Evolutionary conservation across 2,329 filamentous ascomycete species (phyloP).

Genomic region (Biscogniauxia marginata): DNA sequence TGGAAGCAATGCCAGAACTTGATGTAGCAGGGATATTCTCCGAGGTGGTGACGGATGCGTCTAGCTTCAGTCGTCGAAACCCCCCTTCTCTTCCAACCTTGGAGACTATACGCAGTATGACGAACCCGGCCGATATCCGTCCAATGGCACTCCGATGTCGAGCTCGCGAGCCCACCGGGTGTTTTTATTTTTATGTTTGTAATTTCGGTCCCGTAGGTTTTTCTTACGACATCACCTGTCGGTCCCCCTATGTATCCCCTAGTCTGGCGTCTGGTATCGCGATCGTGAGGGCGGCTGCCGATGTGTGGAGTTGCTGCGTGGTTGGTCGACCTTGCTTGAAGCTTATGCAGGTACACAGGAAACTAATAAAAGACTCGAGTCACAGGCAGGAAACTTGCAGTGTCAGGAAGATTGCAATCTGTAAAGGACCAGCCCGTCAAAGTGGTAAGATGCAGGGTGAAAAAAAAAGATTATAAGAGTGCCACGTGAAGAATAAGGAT

Average conservation of each 20-base stretch:
- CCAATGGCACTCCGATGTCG: neutral
- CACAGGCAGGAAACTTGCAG: neutral
- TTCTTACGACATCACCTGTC: neutral
- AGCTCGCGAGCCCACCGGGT: neutral
- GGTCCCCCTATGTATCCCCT: neutral
- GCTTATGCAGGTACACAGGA: slow-evolving; percentile 17
- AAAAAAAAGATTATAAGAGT: neutral
- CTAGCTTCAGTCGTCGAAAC: neutral
- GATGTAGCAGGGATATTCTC: neutral
- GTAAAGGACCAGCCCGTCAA: neutral
- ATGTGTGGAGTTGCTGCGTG: neutral
- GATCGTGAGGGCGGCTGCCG: neutral
- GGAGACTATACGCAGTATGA: too few relatives aligned
- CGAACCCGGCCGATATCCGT: neutral
- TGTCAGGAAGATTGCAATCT: neutral
- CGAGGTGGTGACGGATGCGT: neutral
- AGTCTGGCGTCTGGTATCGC: neutral
- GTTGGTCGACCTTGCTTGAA: neutral
- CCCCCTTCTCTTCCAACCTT: neutral
- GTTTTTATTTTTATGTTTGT: neutral
- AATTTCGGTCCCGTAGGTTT: neutral
- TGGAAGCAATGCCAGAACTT: neutral
- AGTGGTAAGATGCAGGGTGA: neutral
- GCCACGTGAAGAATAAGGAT: neutral
- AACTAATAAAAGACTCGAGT: slow-evolving; percentile 3